Evolutionary conservation across 805 yeast genomes (phyloP), one percentile per base, ranked within the genome.

Genomic region (Kodamaea fukazawae): DNA sequence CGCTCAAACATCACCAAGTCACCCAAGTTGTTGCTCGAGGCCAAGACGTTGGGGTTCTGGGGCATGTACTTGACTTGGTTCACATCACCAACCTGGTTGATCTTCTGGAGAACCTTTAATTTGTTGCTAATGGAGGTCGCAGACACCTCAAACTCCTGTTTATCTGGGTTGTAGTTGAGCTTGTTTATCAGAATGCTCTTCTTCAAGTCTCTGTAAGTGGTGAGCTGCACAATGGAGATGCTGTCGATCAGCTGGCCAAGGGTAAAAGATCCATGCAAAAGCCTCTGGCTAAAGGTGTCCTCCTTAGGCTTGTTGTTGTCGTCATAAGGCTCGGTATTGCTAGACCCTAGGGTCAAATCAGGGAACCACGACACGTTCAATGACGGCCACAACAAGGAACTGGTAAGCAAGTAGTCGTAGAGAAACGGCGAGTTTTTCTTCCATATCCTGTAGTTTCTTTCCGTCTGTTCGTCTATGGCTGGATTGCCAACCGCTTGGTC

Each of bases 41-140:
- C 87, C 4, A 90, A 70, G 4, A 90, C 54, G 53, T 89, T 93
- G 1, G 93, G 93, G 52, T 90, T 90, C 49, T 84, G 91, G 0
- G 96, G 95, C 80, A 86, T 77, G 51, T 76, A 78, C 27, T 83
- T 70, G 0, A 85, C 81, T 45, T 77, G 75, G 55, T 87, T 86
- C 41, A 89, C 81, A 47, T 83, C 93, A 2, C 86, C 89, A 1
- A 65, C 58, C 48, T 81, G 88, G 25, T 75, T 70, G n/a, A 86
- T 79, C 32, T 74, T 72, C 59, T 86, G 95, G 4, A 70, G 45
- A 4, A 52, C 56, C 29, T 56, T 53, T n/a, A 61, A 40, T 43
- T 60, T 61, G 33, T 54, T 53, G 16, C 38, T 27, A 9, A 59
- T 51, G 2, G 35, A 22, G 11, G 23, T 28, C 4, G 29, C 40